Base-by-base conservation (phyloP, 352 stramenopile genomes). In the Stramenopiles sp. region DNA sequence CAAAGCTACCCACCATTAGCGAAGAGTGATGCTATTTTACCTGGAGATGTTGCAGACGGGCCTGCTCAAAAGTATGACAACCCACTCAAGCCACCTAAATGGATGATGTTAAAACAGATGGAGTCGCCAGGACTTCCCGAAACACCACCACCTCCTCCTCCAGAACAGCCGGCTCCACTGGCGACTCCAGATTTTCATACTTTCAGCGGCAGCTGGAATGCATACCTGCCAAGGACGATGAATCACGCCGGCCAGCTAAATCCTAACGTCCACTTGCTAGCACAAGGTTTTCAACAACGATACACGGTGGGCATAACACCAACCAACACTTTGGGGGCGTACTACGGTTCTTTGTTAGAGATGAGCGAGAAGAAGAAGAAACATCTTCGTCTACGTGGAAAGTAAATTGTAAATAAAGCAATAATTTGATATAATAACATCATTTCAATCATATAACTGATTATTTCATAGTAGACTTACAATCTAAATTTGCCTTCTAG, bases 81-180 rank as follows among this genome's bases (percentile, higher is more conserved):
- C 22, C 71, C 71, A 31, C 71, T 31, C 4, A 78, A 78, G 71
- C 71, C 71, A 33, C 71, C 71, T 14, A 4, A 4, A 14, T 78
- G 71, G 71, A 78, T 78, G 31, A 31, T 33, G 30, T 78, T 78
- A 33, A 78, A 78, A 33, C 4, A 14, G 8, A 78, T 78, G 71
- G 30, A 33, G 14, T 8, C 71, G 4, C 71, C 71, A 33, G 71
- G 71, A 33, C 14, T 78, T 4, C 71, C 71, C 1, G 71, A 78
- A 78, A 78, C 71, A 14, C 71, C 71, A 14, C 71, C 71, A 14
- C 71, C 71, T 14, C 71, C 71, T 14, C 71, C 71, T 14, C 71
- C 71, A 33, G 30, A 78, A 14, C 71, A 78, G 22, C 71, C 71
- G 1, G 30, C 71, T 78, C 71, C 71, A 78, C 8, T 78, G 8